Evolutionary conservation across 1,284 basidiomycete genomes (phyloP).

Genomic region (Microbotryum silenes-acaulis): DNA sequence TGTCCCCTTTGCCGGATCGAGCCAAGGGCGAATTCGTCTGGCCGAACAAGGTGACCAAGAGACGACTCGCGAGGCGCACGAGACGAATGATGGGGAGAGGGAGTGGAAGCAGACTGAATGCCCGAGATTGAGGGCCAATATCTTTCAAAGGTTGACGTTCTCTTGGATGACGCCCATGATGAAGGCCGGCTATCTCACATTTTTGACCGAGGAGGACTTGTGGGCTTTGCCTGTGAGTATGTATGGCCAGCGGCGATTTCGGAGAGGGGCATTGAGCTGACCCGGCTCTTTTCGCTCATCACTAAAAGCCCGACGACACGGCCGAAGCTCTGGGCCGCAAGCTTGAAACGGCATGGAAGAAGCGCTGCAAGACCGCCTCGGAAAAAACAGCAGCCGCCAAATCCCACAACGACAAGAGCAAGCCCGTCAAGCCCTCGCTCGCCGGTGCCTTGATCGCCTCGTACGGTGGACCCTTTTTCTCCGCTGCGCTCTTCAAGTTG

Average conservation of each 20-base stretch:
- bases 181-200: conserved; percentile 37
- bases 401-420: conserved; percentile 34
- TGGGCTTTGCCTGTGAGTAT: conserved; percentile 48
- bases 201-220: conserved; percentile 41
- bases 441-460: conserved; percentile 64
- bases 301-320: conserved; percentile 57
- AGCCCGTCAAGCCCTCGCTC: conserved; percentile 48
- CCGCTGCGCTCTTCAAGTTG: conserved; percentile 52
- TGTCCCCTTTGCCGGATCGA: conserved; percentile 29
- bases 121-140: conserved; percentile 71
- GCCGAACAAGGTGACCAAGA: conserved; percentile 28
- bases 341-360: conserved; percentile 49
- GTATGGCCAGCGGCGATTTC: conserved; percentile 32
- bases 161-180: conserved; percentile 66
- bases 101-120: conserved; percentile 52
- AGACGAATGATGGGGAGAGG: conserved; percentile 15
- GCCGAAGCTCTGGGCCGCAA: conserved; percentile 60
- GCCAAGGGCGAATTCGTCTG: conserved; percentile 4
- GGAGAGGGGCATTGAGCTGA: no score
- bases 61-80: neutral
- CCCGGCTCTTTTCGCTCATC: neutral
- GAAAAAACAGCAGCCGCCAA: conserved; percentile 2
- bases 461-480: conserved; percentile 68
- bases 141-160: conserved; percentile 60
- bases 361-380: conserved; percentile 15